These are phyloP conservation scores for Jamesozyma piceae DNA, from an alignment of 805 yeast genomes.

Conservation along the genomic window DNA sequence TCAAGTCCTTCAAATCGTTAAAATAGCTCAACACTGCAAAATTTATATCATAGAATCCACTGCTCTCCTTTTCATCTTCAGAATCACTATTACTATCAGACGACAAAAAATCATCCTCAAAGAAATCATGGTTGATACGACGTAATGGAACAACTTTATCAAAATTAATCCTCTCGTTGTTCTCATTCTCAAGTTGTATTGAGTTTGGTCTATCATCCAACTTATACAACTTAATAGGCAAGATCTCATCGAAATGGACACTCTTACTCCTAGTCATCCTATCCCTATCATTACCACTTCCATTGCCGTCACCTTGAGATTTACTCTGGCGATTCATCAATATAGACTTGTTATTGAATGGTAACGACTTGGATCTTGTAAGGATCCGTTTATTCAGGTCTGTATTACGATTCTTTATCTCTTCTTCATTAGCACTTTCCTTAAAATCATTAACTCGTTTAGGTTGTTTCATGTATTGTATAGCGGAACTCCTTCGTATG, in stretches of 20 bases:
- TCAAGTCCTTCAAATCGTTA: conserved; percentile 17
- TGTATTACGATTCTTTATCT: conserved; percentile 11
- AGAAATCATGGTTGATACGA: conserved; percentile 1
- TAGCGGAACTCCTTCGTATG: neutral
- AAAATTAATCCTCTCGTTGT: conserved; percentile 6
- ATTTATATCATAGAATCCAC: conserved; percentile 23
- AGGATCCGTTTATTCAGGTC: conserved; percentile 12
- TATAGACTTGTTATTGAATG: conserved; percentile 21
- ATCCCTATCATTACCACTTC: neutral
- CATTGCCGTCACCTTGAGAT: neutral
- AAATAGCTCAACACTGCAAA: conserved; percentile 20
- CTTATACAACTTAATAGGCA: conserved; percentile 64
- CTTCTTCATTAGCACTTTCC: neutral
- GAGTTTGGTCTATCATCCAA: conserved; percentile 68
- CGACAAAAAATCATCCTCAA: neutral
- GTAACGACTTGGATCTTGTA: conserved; percentile 36
- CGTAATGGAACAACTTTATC: conserved; percentile 8
- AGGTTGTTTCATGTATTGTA: conserved; percentile 3
- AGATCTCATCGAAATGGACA: conserved; percentile 70
- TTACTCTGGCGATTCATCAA: neutral
- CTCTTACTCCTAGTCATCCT: conserved; percentile 38
- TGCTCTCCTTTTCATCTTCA: conserved; percentile 11
- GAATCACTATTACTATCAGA: neutral
- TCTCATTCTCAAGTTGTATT: conserved; percentile 30
- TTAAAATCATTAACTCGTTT: conserved; percentile 10